Evolutionary conservation across 225 moss, liverwort and hornwort species (phyloP).

Genomic region (Thuidium tamariscinum): DNA sequence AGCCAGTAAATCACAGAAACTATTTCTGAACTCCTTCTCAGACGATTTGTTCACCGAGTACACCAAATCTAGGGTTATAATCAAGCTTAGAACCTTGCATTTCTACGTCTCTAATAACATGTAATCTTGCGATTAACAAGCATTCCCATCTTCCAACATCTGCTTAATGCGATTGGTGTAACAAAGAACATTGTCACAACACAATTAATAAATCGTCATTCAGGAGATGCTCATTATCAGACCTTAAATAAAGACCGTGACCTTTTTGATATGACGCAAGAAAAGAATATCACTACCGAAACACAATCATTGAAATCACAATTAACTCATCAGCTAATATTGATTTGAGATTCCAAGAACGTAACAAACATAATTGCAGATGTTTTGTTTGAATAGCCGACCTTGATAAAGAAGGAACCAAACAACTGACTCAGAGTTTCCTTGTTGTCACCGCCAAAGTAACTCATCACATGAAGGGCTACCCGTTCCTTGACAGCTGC

Average conservation of each 20-base stretch:
- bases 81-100: neutral
- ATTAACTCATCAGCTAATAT: neutral
- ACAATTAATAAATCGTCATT: neutral
- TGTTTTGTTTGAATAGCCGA: neutral
- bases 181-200: neutral
- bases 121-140: neutral
- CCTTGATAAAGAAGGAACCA: conserved; percentile 90
- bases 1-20: neutral
- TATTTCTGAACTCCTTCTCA: neutral
- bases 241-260: neutral
- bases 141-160: neutral
- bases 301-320: neutral
- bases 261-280: neutral
- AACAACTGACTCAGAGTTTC: conserved; percentile 76
- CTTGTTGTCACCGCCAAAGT: conserved; percentile 66
- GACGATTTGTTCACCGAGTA: neutral
- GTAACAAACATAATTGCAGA: neutral
- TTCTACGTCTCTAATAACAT: neutral
- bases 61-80: neutral
- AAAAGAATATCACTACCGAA: neutral
- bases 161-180: neutral
- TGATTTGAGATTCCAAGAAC: neutral
- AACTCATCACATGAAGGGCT: conserved; percentile 20
- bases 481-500: conserved; percentile 57
- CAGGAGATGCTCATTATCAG: neutral